A percentile compares a stretch with the other conserved stretches of the same genome.
These are phyloP conservation scores for Rhodomyrtus tomentosa DNA, from an alignment of 345 rosid genomes.

Conservation along the genomic window DNA sequence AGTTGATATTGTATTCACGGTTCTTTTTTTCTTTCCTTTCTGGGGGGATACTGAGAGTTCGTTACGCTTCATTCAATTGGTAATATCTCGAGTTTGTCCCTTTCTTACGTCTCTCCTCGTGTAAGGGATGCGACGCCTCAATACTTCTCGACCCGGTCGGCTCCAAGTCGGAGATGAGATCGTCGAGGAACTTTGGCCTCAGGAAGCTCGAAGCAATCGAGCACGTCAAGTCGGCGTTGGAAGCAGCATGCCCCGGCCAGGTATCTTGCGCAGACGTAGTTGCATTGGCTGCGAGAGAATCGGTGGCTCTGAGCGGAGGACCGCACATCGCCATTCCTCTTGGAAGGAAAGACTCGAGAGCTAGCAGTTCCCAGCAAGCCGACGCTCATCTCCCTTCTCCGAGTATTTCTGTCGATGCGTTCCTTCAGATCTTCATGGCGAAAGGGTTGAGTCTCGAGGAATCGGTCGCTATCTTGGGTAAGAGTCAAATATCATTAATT, in stretches of 20 bases:
- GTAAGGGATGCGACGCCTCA: constrained; percentile 28
- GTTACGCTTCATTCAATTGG: background rate
- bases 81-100: background rate
- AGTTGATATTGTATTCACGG: background rate
- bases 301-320: constrained; percentile 23
- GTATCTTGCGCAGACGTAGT: constrained; percentile 30
- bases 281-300: constrained; percentile 22
- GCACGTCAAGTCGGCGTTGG: constrained; percentile 3
- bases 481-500: background rate
- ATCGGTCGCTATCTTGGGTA: constrained; percentile 22
- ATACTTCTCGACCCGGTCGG: constrained; percentile 8
- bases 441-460: constrained; percentile 20
- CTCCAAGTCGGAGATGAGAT: constrained; percentile 6
- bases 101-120: background rate
- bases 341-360: constrained; percentile 23
- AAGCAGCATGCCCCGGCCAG: constrained; percentile 12
- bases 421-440: constrained; percentile 10
- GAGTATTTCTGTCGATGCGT: constrained; percentile 10
- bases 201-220: constrained; percentile 16
- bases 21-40: background rate
- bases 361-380: constrained; percentile 8
- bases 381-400: constrained; percentile 11
- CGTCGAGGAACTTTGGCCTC: constrained; percentile 15
- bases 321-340: constrained; percentile 21
- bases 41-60: background rate